Evolutionary conservation across 2,329 filamentous ascomycete species (phyloP), one percentile per base, ranked within the genome.

Genomic region (Calonectria henricotiae): DNA sequence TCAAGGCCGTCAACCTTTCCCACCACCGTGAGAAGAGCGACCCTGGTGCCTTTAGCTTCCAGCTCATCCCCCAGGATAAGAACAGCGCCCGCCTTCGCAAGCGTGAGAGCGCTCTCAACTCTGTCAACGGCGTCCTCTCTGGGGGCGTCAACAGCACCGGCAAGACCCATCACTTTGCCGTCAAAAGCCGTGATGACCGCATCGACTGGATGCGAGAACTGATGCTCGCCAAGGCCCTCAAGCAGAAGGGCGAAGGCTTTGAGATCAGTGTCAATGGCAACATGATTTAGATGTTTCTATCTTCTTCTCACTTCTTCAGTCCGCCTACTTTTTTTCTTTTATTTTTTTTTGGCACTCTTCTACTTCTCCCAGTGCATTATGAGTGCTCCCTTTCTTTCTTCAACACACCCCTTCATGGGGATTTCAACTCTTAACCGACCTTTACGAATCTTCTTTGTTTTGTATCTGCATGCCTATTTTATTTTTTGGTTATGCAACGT

Each of bases 141-240:
- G 87, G 87, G 43, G 85, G 86, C 30, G 84, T 83, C 72, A 91
- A 91, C 70, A 89, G 89, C 67, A 90, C 89, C 12, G 90, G 90
- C 77, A 98, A 98, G 87, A 93, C 94, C 51, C 96, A 98, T 79
- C 94, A 98, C 81, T 98, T 98, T 80, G 94, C 96, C 0, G 96
- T 98, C 76, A 69, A 65, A 46, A 90, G 88, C 77, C 89, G 95
- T 15, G 94, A 98, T 79, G 94, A 98, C 80, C 89, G 96, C 71
- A 98, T 98, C 78, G 96, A 98, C 81, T 99, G 96, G 96, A 97
- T 97, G 94, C 88, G 94, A 65, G 94, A 97, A 87, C 85, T 97
- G 71, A 97, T 97, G 94, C 89, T 97, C 54, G 94, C 94, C 65
- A 96, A 96, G 85, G 94, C 94, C 20, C 85, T 94, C 80, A 93